A percentile compares a stretch with the other conserved stretches of the same genome.
phyloP scores from a whole-genome alignment of 495 filamentous ascomycete genomes.

The Diplogelasinospora grovesii region DNA sequence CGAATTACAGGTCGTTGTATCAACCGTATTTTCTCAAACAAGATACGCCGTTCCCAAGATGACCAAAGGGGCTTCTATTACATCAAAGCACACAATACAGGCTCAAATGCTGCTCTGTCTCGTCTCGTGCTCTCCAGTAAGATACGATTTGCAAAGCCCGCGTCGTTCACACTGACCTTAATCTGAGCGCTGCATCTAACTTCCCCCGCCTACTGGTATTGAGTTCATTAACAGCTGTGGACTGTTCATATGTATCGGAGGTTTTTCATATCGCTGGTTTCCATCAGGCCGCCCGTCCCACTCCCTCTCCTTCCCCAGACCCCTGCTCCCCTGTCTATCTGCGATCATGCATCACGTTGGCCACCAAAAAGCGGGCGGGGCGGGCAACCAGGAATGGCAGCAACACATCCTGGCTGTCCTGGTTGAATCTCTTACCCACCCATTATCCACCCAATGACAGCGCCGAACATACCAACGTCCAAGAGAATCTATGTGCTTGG shows the following conservation, averaged over 20 bases:
- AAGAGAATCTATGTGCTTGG: neutral
- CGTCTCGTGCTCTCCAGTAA: neutral
- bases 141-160: neutral
- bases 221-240: neutral
- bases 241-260: slow-evolving; percentile 4
- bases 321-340: slow-evolving; percentile 4
- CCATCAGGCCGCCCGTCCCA: neutral
- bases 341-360: slow-evolving; percentile 3
- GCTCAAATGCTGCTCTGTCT: slow-evolving; percentile 6
- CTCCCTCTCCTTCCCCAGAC: slow-evolving; percentile 1
- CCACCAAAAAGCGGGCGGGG: neutral
- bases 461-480: neutral
- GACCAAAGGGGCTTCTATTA: no score
- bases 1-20: neutral
- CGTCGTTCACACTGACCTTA: neutral
- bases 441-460: neutral
- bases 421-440: neutral
- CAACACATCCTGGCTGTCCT: no score
- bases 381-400: neutral
- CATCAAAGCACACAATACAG: slow-evolving; percentile 6
- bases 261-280: neutral
- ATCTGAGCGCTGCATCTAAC: neutral
- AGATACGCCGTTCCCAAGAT: no score
- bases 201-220: neutral
- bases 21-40: neutral